phyloP scores from a whole-genome alignment of 2,329 filamentous ascomycete species.

The Microcera coccophila region DNA sequence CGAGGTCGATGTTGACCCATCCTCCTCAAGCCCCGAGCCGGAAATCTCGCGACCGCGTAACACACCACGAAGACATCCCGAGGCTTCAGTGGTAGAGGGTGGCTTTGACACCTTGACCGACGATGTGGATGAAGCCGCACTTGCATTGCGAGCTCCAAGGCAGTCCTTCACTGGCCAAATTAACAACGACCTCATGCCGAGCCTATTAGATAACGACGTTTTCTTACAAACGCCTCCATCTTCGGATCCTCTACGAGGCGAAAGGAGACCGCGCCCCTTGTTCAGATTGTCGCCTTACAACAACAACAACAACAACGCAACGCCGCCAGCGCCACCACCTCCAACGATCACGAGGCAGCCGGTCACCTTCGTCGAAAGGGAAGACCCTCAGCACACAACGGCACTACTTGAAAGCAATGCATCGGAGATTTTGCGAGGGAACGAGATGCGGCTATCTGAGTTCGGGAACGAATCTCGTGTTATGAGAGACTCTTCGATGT shows the following conservation, averaged over 20 bases:
- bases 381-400: constrained; percentile 13
- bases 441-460: constrained; percentile 9
- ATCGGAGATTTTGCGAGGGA: constrained; percentile 5
- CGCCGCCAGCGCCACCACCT: constrained; percentile 6
- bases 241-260: constrained; percentile 15
- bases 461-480: constrained; percentile 8
- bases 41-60: constrained; percentile 5
- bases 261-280: constrained; percentile 4
- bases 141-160: no score
- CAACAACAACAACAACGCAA: constrained; percentile 1
- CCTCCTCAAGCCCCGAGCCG: constrained; percentile 6
- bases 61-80: background rate
- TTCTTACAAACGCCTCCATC: constrained; percentile 25
- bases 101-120: background rate
- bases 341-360: constrained; percentile 3
- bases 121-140: background rate
- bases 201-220: background rate
- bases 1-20: constrained; percentile 10
- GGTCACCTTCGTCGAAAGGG: constrained; percentile 1
- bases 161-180: no score
- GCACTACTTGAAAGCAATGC: constrained; percentile 9
- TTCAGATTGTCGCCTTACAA: background rate
- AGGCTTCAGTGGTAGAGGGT: background rate
- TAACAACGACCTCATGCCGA: no score
- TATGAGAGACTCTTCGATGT: constrained; percentile 6